Evolutionary conservation across 176 grass and related monocot species (phyloP).

Genomic region (Carex kokanica): DNA sequence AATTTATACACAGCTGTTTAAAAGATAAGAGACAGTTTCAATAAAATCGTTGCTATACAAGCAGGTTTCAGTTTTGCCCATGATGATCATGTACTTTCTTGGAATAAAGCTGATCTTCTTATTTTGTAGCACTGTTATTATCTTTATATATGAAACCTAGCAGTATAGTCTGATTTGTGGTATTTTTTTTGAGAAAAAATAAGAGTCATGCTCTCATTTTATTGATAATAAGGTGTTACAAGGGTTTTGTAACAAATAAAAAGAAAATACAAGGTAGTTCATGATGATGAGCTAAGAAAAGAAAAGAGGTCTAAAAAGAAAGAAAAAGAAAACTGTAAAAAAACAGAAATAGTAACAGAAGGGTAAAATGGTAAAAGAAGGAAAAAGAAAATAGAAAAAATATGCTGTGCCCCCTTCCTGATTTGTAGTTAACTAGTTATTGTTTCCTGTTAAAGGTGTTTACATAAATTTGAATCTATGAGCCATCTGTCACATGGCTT

Average conservation of each 20-base stretch:
- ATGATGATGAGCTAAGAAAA: no score
- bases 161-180: neutral
- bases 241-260: no score
- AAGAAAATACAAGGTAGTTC: no score
- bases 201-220: no score
- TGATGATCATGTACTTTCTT: constrained; percentile 2
- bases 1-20: neutral
- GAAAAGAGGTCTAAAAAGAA: no score
- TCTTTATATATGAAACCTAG: neutral
- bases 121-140: neutral
- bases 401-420: no score
- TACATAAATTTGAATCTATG: neutral
- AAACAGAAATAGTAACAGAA: no score
- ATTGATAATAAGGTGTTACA: no score
- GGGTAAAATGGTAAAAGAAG: no score
- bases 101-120: neutral
- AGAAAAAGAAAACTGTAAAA: no score
- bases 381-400: no score
- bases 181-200: neutral
- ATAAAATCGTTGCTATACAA: neutral
- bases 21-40: neutral
- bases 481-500: neutral
- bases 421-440: neutral
- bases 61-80: constrained; percentile 5
- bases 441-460: neutral